Base-by-base conservation (phyloP, 495 filamentous ascomycete genomes). In the Penicillium silybi region DNA sequence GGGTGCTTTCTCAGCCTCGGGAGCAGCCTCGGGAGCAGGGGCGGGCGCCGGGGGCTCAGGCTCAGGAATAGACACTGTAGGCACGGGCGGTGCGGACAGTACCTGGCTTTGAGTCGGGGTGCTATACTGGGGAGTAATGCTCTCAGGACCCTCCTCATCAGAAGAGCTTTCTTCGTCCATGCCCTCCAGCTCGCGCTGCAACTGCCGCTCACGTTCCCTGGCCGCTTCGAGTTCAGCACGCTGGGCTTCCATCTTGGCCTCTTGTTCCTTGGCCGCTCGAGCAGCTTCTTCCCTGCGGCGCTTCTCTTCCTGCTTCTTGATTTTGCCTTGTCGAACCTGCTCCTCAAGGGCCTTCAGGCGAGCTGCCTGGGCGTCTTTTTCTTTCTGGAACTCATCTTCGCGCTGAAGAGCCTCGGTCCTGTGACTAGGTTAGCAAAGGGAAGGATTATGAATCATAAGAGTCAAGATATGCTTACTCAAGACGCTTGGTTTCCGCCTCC, bases 231-330 rank as follows among this genome's bases (percentile, higher is more conserved):
- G 84, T 67, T 99, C 93, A 18, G 89, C 91, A 54, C 90, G 84
- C 59, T 95, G 92, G 38, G 86, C 85, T 41, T 88, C 87, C 43
- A 97, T 75, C 63, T 85, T 83, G 23, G 83, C 80, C 69, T 99
- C 91, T 61, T 96, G 92, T 61, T 96, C 89, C 60, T 89, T 91
- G 19, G 92, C 86, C 61, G 89, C 87, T 44, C 85, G 84, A 54
- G 89, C 74, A 8, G 92, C 89, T 42, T 91, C 92, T 67, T 96
- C 90, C 73, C 88, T 92, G 58, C 84, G 84, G 17, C 83, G 85
- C 73, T 92, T 96, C 73, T 96, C 95, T 67, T 97, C 95, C 59
- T 92, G 86, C 66, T 93, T 96, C 79, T 92, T 95, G n/a, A 97
- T 72, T 71, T 97, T 97, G 48, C 92, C 92, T 67, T 90, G 88